phyloP scores from a whole-genome alignment of 2,329 filamentous ascomycete genomes.

The Xylariaceae sp. region DNA sequence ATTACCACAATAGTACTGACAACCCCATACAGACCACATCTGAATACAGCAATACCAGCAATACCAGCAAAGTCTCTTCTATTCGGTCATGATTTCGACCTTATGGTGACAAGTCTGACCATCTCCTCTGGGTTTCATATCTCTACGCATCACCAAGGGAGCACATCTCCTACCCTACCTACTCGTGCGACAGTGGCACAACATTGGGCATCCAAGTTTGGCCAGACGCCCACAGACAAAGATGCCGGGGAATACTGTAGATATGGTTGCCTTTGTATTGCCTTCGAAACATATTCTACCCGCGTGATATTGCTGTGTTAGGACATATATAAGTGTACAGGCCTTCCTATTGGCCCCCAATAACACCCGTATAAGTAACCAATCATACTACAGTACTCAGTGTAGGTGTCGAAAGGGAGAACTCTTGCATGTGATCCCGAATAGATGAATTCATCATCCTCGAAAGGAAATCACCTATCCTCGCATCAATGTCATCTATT shows the following conservation, averaged over 20 bases:
- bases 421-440: too few relatives aligned
- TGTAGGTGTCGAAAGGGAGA: not conserved
- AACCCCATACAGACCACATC: too few relatives aligned
- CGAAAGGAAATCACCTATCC: too few relatives aligned
- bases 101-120: not conserved
- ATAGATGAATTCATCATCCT: too few relatives aligned
- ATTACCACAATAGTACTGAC: too few relatives aligned
- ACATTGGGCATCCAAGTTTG: constrained; percentile 9
- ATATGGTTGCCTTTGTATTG: not conserved
- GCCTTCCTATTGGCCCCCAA: constrained; percentile 8
- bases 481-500: too few relatives aligned
- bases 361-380: not conserved
- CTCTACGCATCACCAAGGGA: not conserved
- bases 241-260: not conserved
- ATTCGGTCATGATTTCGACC: too few relatives aligned
- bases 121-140: not conserved
- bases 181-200: constrained; percentile 17
- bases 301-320: constrained; percentile 11
- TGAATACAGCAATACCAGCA: too few relatives aligned
- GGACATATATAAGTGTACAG: not conserved
- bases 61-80: too few relatives aligned
- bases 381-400: not conserved
- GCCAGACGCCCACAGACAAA: not conserved
- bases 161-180: not conserved
- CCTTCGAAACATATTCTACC: constrained; percentile 10